These are phyloP conservation scores for Ogataea angusta DNA, from an alignment of 805 yeast genomes.

Conservation along the genomic window DNA sequence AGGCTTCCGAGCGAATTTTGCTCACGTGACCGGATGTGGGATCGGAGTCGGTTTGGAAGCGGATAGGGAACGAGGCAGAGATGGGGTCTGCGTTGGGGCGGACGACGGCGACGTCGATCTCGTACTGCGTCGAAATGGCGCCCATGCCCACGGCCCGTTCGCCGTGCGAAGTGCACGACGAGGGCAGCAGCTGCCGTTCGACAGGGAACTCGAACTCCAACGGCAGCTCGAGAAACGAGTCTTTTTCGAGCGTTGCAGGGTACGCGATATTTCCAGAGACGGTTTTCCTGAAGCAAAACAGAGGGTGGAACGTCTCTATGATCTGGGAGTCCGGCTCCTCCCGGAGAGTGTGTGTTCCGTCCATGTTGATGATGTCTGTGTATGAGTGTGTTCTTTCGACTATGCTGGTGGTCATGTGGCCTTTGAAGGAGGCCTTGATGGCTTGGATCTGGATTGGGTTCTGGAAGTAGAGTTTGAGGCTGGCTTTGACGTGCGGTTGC, in stretches of 20 bases:
- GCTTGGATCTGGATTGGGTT: conserved; percentile 4
- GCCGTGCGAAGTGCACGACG: conserved; percentile 17
- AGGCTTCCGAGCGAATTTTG: not conserved
- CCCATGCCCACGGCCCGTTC: conserved; percentile 12
- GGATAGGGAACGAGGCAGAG: conserved; percentile 10
- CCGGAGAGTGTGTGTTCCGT: conserved; percentile 10
- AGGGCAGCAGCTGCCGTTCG: conserved; percentile 15
- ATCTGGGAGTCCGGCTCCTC: conserved; percentile 5
- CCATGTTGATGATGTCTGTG: conserved; percentile 12
- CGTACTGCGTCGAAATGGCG: conserved; percentile 11
- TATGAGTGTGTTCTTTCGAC: conserved; percentile 8
- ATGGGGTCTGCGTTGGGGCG: conserved; percentile 3
- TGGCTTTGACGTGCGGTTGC: conserved; percentile 14
- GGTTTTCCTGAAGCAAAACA: conserved; percentile 8
- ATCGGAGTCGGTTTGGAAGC: conserved; percentile 14
- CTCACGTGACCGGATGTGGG: conserved; percentile 8
- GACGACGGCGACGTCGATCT: conserved; percentile 12
- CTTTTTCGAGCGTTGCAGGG: conserved; percentile 3
- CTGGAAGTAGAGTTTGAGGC: conserved; percentile 9
- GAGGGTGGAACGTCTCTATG: conserved; percentile 9
- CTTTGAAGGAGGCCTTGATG: conserved; percentile 15
- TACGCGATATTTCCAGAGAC: not conserved
- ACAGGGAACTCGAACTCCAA: conserved; percentile 17
- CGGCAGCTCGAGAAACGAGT: conserved; percentile 3
- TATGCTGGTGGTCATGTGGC: conserved; percentile 9